Conservation (phyloP, 2,329 filamentous ascomycete species). For the Xylaria digitata region DNA sequence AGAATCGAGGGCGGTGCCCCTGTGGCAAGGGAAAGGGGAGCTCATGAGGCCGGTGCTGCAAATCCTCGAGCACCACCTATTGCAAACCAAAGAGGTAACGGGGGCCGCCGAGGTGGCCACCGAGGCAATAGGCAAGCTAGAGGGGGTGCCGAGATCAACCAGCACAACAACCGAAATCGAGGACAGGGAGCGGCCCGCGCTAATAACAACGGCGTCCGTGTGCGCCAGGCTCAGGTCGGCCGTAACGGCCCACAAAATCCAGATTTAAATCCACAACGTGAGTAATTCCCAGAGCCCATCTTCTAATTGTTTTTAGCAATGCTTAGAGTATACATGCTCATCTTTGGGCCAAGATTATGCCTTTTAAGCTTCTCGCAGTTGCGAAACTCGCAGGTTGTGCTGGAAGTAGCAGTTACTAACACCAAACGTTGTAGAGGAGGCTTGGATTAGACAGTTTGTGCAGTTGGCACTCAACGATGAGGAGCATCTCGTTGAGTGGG, state of each 20-base stretch:
- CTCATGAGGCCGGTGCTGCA: slow-evolving; percentile 40
- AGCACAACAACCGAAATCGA: slow-evolving; percentile 47
- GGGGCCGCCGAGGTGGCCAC: slow-evolving; percentile 48
- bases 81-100: slow-evolving; percentile 44
- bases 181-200: slow-evolving; percentile 41
- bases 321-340: background rate
- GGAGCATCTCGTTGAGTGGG: slow-evolving; percentile 60
- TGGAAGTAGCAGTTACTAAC: background rate
- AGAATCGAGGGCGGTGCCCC: slow-evolving; percentile 59
- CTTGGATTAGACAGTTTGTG: slow-evolving; percentile 67
- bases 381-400: background rate
- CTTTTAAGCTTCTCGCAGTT: background rate
- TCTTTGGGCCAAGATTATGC: background rate
- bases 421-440: slow-evolving; percentile 50
- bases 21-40: slow-evolving; percentile 42
- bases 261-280: slow-evolving; percentile 55
- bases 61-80: slow-evolving; percentile 32
- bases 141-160: slow-evolving; percentile 40
- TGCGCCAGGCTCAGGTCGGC: slow-evolving; percentile 34
- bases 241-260: slow-evolving; percentile 42
- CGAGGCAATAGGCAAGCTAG: slow-evolving; percentile 48
- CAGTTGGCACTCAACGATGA: slow-evolving; percentile 64
- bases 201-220: slow-evolving; percentile 24
- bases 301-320: background rate
- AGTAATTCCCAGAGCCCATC: background rate